Conservation (phyloP, 768 basidiomycete genomes). For the Agaricus subrufescens region DNA sequence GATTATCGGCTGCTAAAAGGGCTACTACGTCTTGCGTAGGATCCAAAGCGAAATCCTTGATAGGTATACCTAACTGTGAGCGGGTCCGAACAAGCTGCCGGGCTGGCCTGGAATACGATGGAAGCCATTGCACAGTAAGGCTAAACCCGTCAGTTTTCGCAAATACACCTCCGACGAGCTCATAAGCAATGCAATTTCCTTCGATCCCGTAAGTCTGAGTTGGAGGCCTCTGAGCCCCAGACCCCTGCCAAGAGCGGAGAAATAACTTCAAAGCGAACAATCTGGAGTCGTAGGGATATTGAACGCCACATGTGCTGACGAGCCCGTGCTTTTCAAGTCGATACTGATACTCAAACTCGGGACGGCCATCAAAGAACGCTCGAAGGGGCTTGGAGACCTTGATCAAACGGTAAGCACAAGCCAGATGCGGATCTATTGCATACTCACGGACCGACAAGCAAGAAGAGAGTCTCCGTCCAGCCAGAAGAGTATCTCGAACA, state of each 20-base stretch:
- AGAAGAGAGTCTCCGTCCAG: neutral
- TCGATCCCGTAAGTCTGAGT: constrained; percentile 3
- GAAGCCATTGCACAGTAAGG: constrained; percentile 20
- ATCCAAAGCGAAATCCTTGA: constrained; percentile 61
- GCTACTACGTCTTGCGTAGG: constrained; percentile 58
- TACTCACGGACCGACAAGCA: neutral
- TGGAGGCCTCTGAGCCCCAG: neutral
- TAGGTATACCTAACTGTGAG: constrained; percentile 32
- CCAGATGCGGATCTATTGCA: neutral
- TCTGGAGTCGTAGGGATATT: neutral
- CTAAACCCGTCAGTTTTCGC: constrained; percentile 30
- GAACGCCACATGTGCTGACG: neutral
- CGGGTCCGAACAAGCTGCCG: constrained; percentile 15
- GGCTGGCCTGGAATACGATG: constrained; percentile 17
- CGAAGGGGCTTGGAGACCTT: constrained; percentile 3
- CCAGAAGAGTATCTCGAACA: constrained; percentile 4
- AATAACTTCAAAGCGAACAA: neutral
- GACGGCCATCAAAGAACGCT: neutral
- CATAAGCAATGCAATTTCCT: constrained; percentile 40
- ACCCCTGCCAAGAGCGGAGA: neutral
- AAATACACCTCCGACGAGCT: constrained; percentile 57
- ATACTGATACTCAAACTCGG: constrained; percentile 5
- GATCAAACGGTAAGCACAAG: neutral
- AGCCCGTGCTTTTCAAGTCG: constrained; percentile 5
- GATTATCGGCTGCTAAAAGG: constrained; percentile 24